Percentiles rank a stretch among this genome's conserved stretches.
Conservation (phyloP, 179 eudicot genomes). For the Beta macrorhiza region DNA sequence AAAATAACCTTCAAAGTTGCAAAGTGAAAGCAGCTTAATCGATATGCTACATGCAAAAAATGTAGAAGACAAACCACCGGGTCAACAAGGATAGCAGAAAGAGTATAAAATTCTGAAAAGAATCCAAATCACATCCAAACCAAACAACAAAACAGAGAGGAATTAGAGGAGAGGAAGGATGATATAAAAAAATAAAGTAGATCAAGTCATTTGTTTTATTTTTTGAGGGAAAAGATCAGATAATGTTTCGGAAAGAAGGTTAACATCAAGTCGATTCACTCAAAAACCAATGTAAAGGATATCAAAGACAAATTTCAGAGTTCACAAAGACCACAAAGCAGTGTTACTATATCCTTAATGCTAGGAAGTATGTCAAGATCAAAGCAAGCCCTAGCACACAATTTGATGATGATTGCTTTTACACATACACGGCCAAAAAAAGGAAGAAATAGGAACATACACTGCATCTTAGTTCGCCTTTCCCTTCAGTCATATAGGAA, state of each 20-base stretch:
- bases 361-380: background rate
- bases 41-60: conserved; percentile 8
- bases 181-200: background rate
- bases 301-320: background rate
- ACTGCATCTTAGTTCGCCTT: conserved; percentile 26
- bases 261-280: too few species aligned
- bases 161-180: background rate
- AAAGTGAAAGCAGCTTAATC: background rate
- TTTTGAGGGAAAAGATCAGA: background rate
- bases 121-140: background rate
- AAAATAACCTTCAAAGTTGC: background rate
- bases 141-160: background rate
- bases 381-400: background rate
- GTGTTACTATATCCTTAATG: background rate
- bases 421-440: conserved; percentile 2
- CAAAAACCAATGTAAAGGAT: background rate
- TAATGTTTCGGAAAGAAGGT: background rate
- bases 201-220: too few species aligned
- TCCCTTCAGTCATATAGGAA: conserved; percentile 31
- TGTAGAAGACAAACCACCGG: background rate
- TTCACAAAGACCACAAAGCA: background rate
- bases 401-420: background rate
- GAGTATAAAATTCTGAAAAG: background rate
- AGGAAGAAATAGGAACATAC: conserved; percentile 32
- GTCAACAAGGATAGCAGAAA: background rate